These are phyloP conservation scores for Typha latifolia DNA, from an alignment of 176 grass and related monocot species.

Conservation along the genomic window DNA sequence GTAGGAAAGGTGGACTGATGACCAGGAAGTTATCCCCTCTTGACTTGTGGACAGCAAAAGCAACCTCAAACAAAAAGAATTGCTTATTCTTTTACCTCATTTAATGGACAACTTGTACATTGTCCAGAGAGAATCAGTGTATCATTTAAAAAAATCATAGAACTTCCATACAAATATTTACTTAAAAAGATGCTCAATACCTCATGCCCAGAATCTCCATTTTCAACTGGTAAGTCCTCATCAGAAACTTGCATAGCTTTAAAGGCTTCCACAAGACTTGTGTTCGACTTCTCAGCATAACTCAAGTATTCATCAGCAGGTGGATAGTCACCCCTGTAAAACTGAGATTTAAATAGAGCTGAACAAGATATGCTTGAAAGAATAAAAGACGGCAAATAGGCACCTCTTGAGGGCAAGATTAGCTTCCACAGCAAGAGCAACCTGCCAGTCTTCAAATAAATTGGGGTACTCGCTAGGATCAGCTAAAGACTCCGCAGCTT, in stretches of 20 bases:
- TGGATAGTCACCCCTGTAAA: conserved; percentile 60
- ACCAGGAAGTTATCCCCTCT: too few species aligned
- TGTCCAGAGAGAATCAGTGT: neutral
- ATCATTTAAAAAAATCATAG: too few species aligned
- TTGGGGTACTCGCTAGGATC: conserved; percentile 94
- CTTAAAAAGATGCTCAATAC: conserved; percentile 15
- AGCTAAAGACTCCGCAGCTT: conserved; percentile 93
- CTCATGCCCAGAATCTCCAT: conserved; percentile 52
- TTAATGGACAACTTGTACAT: neutral
- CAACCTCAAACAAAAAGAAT: too few species aligned
- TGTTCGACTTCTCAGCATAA: conserved; percentile 48
- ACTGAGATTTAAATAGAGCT: conserved; percentile 3
- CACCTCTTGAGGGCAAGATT: conserved; percentile 52
- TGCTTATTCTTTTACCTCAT: too few species aligned
- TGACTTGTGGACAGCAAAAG: too few species aligned
- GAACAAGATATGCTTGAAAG: neutral
- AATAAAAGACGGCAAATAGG: neutral
- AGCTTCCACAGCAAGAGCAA: conserved; percentile 71
- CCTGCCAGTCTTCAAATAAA: conserved; percentile 93
- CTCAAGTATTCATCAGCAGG: conserved; percentile 69
- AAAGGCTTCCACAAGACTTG: conserved; percentile 81
- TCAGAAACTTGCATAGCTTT: conserved; percentile 74
- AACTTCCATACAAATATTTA: neutral
- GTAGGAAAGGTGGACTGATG: too few species aligned
- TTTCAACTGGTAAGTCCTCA: conserved; percentile 54